Conservation (phyloP, 495 filamentous ascomycete species). For the Evansstolkia leycettana region DNA sequence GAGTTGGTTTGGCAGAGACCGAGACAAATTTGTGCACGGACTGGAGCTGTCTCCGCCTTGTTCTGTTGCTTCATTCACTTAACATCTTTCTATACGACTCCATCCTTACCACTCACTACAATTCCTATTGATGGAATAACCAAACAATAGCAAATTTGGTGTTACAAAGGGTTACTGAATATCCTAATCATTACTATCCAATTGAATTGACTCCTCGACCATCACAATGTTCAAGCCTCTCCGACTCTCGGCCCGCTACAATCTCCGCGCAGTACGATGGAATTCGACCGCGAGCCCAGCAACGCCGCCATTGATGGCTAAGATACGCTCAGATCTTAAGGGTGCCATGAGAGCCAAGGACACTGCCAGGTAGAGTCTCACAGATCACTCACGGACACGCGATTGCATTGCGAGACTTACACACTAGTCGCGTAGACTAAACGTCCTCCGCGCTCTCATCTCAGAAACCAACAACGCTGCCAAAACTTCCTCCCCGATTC, state of each 20-base stretch:
- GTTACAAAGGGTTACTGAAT: no score
- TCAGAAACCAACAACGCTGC: slow-evolving; percentile 51
- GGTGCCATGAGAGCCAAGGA: slow-evolving; percentile 51
- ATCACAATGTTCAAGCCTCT: slow-evolving; percentile 16
- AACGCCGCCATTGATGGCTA: slow-evolving; percentile 34
- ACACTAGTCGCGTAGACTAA: slow-evolving; percentile 32
- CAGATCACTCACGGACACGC: no score
- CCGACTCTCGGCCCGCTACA: slow-evolving; percentile 14
- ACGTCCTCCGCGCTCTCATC: slow-evolving; percentile 47
- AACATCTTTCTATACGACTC: no score
- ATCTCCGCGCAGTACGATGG: slow-evolving; percentile 23
- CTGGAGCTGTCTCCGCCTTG: no score
- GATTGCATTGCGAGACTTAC: no score
- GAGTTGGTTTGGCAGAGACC: no score
- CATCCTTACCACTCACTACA: no score
- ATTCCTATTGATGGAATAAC: no score
- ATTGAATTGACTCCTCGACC: no score
- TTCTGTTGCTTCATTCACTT: no score
- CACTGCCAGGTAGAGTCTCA: slow-evolving; percentile 33
- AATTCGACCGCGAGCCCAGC: slow-evolving; percentile 28
- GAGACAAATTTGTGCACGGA: slow-evolving; percentile 28
- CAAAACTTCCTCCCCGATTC: slow-evolving; percentile 45
- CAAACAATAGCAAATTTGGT: no score
- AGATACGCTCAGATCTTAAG: slow-evolving; percentile 46
- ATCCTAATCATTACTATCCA: no score